Evolutionary conservation across 495 filamentous ascomycete genomes (phyloP).

Genomic region (Pyrenopolyporus hunteri): DNA sequence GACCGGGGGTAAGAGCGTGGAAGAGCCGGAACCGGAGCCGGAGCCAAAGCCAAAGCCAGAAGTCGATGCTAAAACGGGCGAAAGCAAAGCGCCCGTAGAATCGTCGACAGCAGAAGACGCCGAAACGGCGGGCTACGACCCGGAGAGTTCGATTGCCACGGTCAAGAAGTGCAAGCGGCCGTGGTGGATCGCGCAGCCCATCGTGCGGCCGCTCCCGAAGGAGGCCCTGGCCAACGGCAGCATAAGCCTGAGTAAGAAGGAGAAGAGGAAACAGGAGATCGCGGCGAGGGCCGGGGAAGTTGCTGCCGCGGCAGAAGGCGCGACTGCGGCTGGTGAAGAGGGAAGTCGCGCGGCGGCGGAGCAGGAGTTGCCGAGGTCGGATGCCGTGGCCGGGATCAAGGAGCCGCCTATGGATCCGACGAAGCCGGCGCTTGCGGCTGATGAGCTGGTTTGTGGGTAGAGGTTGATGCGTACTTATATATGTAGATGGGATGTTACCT

Average conservation of each 20-base stretch:
- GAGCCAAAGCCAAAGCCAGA: constrained; percentile 49
- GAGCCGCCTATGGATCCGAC: constrained; percentile 31
- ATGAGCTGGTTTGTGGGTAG: constrained; percentile 43
- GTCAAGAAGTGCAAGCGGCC: constrained; percentile 76
- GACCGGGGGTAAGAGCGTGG: constrained; percentile 60
- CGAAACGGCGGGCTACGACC: constrained; percentile 36
- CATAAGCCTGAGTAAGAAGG: constrained; percentile 66
- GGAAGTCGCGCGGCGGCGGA: constrained; percentile 26
- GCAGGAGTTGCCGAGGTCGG: constrained; percentile 37
- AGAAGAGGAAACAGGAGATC: constrained; percentile 45
- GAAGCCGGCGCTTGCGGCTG: constrained; percentile 16
- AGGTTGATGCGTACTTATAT: constrained; percentile 11
- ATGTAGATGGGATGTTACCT: constrained; percentile 3
- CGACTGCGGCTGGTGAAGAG: not conserved
- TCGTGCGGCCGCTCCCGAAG: constrained; percentile 84
- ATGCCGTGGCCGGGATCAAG: constrained; percentile 39
- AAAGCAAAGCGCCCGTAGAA: constrained; percentile 36
- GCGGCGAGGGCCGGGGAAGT: constrained; percentile 12
- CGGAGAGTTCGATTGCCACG: constrained; percentile 67
- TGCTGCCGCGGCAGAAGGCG: not conserved
- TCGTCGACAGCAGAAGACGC: constrained; percentile 30
- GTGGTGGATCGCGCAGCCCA: constrained; percentile 93
- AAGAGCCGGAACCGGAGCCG: constrained; percentile 49
- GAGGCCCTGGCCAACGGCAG: constrained; percentile 85
- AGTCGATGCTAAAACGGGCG: constrained; percentile 42